Evolutionary conservation across 2,329 filamentous ascomycete genomes (phyloP).

Genomic region (Xylariomycetidae sp.): DNA sequence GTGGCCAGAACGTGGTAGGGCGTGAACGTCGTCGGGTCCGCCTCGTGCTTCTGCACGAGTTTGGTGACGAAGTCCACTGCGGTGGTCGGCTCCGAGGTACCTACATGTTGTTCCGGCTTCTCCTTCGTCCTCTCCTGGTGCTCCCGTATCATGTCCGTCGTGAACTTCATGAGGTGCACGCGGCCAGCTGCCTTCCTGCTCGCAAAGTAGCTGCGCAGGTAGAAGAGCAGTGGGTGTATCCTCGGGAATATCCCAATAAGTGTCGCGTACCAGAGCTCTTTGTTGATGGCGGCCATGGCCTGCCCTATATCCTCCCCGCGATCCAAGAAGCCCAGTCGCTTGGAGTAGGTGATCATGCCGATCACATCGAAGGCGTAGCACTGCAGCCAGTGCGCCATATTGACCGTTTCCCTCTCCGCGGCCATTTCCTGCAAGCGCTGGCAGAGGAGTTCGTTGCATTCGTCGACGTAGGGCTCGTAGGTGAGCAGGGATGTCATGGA

Average conservation of each 20-base stretch:
- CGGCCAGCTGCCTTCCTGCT: conserved; percentile 15
- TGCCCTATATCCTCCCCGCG: conserved; percentile 24
- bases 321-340: conserved; percentile 30
- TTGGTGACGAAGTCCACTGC: conserved; percentile 18
- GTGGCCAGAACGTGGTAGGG: background rate
- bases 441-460: conserved; percentile 21
- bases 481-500: conserved; percentile 24
- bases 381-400: conserved; percentile 28
- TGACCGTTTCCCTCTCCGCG: conserved; percentile 6
- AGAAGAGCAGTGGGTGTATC: conserved; percentile 6
- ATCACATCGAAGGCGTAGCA: conserved; percentile 35
- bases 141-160: conserved; percentile 10
- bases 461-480: conserved; percentile 28
- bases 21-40: background rate
- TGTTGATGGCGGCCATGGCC: conserved; percentile 18
- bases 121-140: conserved; percentile 2
- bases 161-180: conserved; percentile 21
- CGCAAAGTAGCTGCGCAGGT: conserved; percentile 1
- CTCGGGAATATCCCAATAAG: conserved; percentile 15
- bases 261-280: conserved; percentile 15
- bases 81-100: no score
- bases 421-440: conserved; percentile 21
- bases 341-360: conserved; percentile 26
- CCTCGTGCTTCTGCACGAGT: conserved; percentile 6
- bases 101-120: no score